Percentiles rank a stretch among this genome's conserved stretches.
Evolutionary conservation across 2,329 filamentous ascomycete genomes (phyloP).

Genomic region (Ceratocystis huliohia): DNA sequence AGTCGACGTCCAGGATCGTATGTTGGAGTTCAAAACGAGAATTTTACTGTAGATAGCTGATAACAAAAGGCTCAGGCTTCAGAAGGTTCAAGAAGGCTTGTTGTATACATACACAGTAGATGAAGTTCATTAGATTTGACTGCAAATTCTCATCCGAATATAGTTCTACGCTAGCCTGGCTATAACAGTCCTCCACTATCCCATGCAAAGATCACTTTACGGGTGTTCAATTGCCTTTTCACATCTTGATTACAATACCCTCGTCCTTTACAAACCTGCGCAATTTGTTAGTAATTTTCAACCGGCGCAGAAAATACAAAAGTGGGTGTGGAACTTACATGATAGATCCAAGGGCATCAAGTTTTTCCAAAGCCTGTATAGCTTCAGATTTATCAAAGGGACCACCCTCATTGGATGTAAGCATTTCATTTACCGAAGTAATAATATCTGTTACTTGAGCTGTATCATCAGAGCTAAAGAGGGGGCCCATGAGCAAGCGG

Average conservation of each 20-base stretch:
- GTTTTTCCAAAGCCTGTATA: slow-evolving; percentile 59
- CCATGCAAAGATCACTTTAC: neutral
- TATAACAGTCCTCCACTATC: neutral
- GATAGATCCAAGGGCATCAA: slow-evolving; percentile 58
- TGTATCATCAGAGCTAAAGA: slow-evolving; percentile 73
- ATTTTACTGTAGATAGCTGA: neutral
- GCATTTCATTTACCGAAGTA: slow-evolving; percentile 60
- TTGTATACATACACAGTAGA: neutral
- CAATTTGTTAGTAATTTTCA: slow-evolving; percentile 21
- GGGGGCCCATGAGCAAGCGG: slow-evolving; percentile 61
- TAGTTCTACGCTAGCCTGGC: neutral
- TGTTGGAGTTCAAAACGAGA: slow-evolving; percentile 34
- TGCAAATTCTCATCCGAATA: neutral
- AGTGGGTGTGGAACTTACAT: slow-evolving; percentile 52
- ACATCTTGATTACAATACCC: slow-evolving; percentile 59
- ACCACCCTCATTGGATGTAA: slow-evolving; percentile 42
- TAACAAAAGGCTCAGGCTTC: too few relatives aligned
- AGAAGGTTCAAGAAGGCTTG: neutral
- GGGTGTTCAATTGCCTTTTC: slow-evolving; percentile 21
- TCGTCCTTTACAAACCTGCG: slow-evolving; percentile 43
- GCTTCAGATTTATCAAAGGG: slow-evolving; percentile 62
- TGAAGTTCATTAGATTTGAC: neutral
- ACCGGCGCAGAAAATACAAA: neutral
- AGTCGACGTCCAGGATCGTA: slow-evolving; percentile 38
- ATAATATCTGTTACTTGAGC: slow-evolving; percentile 65